phyloP scores from a whole-genome alignment of 306 rosid species.

The Trifolium repens region DNA sequence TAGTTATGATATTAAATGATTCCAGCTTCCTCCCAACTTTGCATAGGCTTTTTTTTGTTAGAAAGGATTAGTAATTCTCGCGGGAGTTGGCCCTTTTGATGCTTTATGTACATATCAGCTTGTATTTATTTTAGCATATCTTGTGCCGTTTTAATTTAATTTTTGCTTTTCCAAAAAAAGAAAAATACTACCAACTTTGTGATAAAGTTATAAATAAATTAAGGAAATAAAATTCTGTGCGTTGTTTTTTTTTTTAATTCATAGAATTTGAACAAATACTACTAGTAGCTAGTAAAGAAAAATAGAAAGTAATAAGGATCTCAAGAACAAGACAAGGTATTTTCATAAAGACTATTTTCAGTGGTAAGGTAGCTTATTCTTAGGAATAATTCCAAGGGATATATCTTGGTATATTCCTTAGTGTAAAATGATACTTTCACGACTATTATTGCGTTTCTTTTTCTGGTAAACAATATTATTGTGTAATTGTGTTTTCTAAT shows the following conservation, averaged over 20 bases:
- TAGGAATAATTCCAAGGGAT: slow-evolving; percentile 10
- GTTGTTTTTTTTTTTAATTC: background rate
- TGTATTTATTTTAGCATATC: too few relatives aligned
- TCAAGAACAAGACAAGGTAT: background rate
- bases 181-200: too few relatives aligned
- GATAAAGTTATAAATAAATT: too few relatives aligned
- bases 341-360: background rate
- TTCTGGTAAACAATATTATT: background rate
- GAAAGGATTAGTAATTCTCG: too few relatives aligned
- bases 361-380: slow-evolving; percentile 5
- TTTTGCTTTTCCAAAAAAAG: too few relatives aligned
- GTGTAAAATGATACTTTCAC: background rate
- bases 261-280: background rate
- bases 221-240: background rate
- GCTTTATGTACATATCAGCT: too few relatives aligned
- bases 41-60: too few relatives aligned
- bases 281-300: background rate
- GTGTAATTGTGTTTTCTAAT: background rate
- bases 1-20: too few relatives aligned
- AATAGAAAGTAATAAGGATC: background rate
- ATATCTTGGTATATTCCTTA: background rate
- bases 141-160: too few relatives aligned
- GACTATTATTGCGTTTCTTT: slow-evolving; percentile 1
- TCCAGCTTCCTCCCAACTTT: too few relatives aligned
- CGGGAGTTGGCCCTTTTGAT: too few relatives aligned